These are phyloP conservation scores for Biscogniauxia marginata DNA, from an alignment of 2,329 filamentous ascomycete species.

Conservation along the genomic window DNA sequence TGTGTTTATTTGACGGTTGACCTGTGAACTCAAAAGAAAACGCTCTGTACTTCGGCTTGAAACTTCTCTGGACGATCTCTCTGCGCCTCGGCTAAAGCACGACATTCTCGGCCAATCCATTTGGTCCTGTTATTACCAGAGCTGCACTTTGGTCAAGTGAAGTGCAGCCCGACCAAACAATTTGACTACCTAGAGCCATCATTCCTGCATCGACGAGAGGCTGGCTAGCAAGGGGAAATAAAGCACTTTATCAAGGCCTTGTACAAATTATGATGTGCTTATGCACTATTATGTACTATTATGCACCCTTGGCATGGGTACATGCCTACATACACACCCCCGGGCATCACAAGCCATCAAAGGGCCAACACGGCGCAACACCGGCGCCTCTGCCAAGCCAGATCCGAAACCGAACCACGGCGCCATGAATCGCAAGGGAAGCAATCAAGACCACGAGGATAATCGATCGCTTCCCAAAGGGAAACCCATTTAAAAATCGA, in stretches of 20 bases:
- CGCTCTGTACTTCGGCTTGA: neutral
- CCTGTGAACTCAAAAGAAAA: neutral
- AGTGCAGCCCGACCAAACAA: neutral
- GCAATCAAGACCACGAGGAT: neutral
- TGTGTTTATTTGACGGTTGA: neutral
- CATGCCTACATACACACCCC: neutral
- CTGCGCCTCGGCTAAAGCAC: neutral
- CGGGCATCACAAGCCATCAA: neutral
- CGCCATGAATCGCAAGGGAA: neutral
- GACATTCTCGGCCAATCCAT: neutral
- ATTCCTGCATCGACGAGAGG: too few species aligned
- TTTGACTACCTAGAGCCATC: too few species aligned
- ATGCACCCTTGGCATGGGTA: neutral
- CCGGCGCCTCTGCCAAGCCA: neutral
- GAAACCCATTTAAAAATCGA: neutral
- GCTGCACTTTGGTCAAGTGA: neutral
- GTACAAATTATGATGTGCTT: neutral
- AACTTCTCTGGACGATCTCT: neutral
- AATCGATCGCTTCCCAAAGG: neutral
- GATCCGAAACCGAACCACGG: neutral
- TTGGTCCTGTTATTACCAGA: neutral
- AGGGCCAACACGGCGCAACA: neutral
- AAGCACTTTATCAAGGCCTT: neutral
- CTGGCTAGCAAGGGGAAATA: too few species aligned
- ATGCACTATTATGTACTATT: neutral